A percentile compares a stretch with the other conserved stretches of the same genome.
These are phyloP conservation scores for Debaryomyces sp. DNA, from an alignment of 1,139 yeast genomes.

Conservation along the genomic window DNA sequence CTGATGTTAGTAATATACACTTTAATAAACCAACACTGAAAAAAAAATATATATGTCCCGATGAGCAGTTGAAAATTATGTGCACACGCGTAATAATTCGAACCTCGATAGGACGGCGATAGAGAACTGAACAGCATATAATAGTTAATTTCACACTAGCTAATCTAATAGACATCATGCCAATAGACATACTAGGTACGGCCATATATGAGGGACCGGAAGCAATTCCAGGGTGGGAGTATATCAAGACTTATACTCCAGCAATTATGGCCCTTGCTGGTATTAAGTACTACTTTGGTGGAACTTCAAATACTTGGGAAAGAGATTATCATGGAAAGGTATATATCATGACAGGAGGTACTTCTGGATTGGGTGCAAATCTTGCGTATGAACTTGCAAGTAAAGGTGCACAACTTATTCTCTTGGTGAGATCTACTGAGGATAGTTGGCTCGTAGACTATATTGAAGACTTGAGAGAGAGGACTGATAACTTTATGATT, in stretches of 20 bases:
- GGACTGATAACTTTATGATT: constrained; percentile 69
- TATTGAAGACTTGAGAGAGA: constrained; percentile 73
- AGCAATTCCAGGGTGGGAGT: constrained; percentile 65
- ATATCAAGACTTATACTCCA: constrained; percentile 53
- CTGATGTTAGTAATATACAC: not conserved
- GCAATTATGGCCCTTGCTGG: constrained; percentile 37
- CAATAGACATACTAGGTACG: constrained; percentile 72
- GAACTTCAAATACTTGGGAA: constrained; percentile 84
- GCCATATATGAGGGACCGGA: constrained; percentile 72
- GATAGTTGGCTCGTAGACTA: constrained; percentile 83
- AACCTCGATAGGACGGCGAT: not conserved
- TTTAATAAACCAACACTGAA: not conserved
- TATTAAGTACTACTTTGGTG: constrained; percentile 73
- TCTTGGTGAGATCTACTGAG: constrained; percentile 63
- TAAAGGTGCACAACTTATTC: constrained; percentile 83
- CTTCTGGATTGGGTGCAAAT: constrained; percentile 85
- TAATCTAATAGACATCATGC: constrained; percentile 54
- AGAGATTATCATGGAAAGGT: constrained; percentile 92
- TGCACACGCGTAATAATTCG: constrained; percentile 5
- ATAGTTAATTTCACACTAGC: not conserved
- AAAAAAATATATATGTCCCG: constrained; percentile 7
- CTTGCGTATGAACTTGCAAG: constrained; percentile 73
- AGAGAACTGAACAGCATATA: not conserved
- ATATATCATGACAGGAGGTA: constrained; percentile 76
- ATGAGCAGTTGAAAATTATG: constrained; percentile 6